Base-by-base conservation (phyloP, 129 eudicot species). In the Smallanthus sonchifolius region DNA sequence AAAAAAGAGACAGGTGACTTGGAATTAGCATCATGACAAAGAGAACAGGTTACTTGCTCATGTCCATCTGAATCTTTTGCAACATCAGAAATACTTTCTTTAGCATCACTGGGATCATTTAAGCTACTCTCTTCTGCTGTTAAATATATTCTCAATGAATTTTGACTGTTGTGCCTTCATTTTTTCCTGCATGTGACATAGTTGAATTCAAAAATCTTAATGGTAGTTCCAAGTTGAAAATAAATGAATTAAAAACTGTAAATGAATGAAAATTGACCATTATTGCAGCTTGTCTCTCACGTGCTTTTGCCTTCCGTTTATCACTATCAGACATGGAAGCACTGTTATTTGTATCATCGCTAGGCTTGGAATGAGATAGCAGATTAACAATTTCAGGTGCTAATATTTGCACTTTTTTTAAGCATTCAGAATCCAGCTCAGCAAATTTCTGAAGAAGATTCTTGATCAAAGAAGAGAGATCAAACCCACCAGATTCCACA, bases 271-370 rank as follows among this genome's bases (percentile, higher is more conserved):
- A 56, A 51, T 87, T 79, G 52, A 91, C 99, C 97, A 95, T 66
- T 59, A 95, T 81, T 14, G 97, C 99, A 91, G 99, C 96, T 76
- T 91, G 97, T 82, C 97, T 91, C 86, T 95, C 97, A 28, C 97
- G 91, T 69, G 97, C 92, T 84, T 91, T 91, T 61, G 91, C 89
- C 86, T 91, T 95, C 40, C 94, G 89, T 61, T 79, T 91, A 67
- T 95, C 99, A 52, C 83, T 80, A 52, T 88, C 99, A 75, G 91
- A 83, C 38, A 83, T 51, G 6, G 83, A 72, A 2, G 57, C 87
- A 11, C 20, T 39, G 48, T 43, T 62, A 67, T 44, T 77, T 17
- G 80, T 67, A 75, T 84, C 83, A 73, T 72, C 52, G 62, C 57
- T 76, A 5, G 80, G 66, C 64, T 63, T 75, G 10, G 84, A 67